Evolutionary conservation across 495 filamentous ascomycete genomes (phyloP), one percentile per base, ranked within the genome.

Genomic region (Penicillium steckii): DNA sequence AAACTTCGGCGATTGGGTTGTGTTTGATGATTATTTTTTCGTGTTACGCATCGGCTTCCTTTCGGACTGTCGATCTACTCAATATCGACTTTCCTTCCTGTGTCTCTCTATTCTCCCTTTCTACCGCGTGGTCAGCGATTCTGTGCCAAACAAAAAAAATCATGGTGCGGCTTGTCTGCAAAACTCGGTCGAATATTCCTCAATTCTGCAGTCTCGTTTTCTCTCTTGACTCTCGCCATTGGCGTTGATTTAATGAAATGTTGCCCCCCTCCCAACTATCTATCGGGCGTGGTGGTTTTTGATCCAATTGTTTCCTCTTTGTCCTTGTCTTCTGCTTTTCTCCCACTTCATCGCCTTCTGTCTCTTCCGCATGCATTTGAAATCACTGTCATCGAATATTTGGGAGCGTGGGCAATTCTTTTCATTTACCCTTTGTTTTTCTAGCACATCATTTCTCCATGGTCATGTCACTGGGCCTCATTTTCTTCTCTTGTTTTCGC

Each of bases 311-410:
- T 52, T 29, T 46, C 54, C 48, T 56, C 58, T 50, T 52, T 53
- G 57, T 60, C 55, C 44, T 61, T 60, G 54, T 61, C 55, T 59
- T 45, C 47, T 27, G n/a, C n/a, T 15, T 23, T 33, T 48, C 12
- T n/a, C n/a, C 18, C 12, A 21, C 19, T n/a, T 23, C 38, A 19
- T 35, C 46, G 27, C 44, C 22, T 57, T 48, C 50, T 58, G 37
- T 64, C 55, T 55, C 55, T 64, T 52, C 55, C 56, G 55, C 60
- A 52, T 66, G 61, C 63, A 66, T 66, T 48, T 55, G 38, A 55
- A 61, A 52, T 63, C 59, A 62, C 60, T 65, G 59, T 63, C 63
- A 66, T 66, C 43, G 50, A 64, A 45, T 64, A 64, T 55, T n/a
- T 64, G 55, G 63, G 57, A 66, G 63, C 63, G 63, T 64, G 57